Conservation (phyloP, 306 rosid genomes). For the Amphicarpaea edgeworthii region DNA sequence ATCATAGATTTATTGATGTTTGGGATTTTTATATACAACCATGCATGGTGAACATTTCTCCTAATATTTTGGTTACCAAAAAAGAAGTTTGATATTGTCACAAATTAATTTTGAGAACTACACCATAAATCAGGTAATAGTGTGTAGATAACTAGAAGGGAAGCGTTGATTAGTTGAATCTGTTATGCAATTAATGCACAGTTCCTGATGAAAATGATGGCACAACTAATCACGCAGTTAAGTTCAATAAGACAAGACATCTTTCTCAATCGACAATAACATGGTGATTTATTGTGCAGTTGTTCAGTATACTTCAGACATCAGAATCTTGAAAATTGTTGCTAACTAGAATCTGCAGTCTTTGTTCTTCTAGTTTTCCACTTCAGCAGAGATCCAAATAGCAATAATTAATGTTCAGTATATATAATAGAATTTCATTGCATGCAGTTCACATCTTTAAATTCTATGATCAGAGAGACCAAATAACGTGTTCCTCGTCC, state of each 20-base stretch:
- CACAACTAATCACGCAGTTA: conserved; percentile 33
- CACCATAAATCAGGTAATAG: background rate
- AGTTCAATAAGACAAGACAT: conserved; percentile 10
- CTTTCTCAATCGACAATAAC: background rate
- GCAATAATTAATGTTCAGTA: too few relatives aligned
- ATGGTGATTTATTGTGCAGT: conserved; percentile 37
- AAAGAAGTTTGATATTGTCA: background rate
- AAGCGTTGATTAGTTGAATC: background rate
- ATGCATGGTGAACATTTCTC: background rate
- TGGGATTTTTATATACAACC: too few relatives aligned
- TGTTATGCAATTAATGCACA: background rate
- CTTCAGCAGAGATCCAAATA: background rate
- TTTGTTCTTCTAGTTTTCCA: conserved; percentile 13
- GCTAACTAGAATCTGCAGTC: conserved; percentile 36
- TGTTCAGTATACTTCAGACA: conserved; percentile 29
- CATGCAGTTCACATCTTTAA: conserved; percentile 5
- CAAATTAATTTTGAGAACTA: background rate
- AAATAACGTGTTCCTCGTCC: conserved; percentile 8
- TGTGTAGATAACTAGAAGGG: background rate
- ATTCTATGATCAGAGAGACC: background rate
- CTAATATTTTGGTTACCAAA: background rate
- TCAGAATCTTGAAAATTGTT: conserved; percentile 32
- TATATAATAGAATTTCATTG: conserved; percentile 3
- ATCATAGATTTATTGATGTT: too few relatives aligned
- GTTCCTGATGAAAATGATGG: conserved; percentile 21